phyloP scores from a whole-genome alignment of 179 eudicot species.

The Spinacia oleracea region DNA sequence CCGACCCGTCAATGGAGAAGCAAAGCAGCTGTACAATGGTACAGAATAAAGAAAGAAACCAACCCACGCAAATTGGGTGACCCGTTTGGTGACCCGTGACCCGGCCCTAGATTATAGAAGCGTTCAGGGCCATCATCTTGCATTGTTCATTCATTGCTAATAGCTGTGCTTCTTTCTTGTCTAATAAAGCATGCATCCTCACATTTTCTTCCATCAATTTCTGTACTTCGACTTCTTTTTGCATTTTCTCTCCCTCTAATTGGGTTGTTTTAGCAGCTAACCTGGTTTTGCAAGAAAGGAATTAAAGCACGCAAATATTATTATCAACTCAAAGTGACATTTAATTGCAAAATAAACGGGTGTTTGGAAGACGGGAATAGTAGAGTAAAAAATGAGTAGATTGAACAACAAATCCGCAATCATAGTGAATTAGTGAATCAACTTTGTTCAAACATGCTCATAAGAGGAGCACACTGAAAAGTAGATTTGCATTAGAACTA shows the following conservation, averaged over 20 bases:
- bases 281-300: slow-evolving; percentile 44
- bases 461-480: neutral
- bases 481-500: neutral
- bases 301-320: neutral
- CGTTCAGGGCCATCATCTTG: slow-evolving; percentile 85
- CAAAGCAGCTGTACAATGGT: slow-evolving; percentile 29
- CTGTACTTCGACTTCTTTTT: slow-evolving; percentile 87
- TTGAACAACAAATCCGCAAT: too few relatives aligned
- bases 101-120: slow-evolving; percentile 46
- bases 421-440: too few relatives aligned
- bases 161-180: slow-evolving; percentile 93
- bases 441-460: neutral
- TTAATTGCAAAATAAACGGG: neutral
- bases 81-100: neutral
- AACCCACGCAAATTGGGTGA: neutral
- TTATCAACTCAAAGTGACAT: neutral
- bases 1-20: slow-evolving; percentile 17
- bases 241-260: slow-evolving; percentile 83
- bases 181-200: slow-evolving; percentile 66
- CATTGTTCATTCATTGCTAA: slow-evolving; percentile 98
- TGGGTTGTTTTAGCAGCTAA: slow-evolving; percentile 75
- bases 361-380: neutral
- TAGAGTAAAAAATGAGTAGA: too few relatives aligned
- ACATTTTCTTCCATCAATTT: slow-evolving; percentile 91
- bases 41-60: slow-evolving; percentile 22